Evolutionary conservation across 2,329 filamentous ascomycete species (phyloP), one percentile per base, ranked within the genome.

Genomic region (Colletotrichum liriopes): DNA sequence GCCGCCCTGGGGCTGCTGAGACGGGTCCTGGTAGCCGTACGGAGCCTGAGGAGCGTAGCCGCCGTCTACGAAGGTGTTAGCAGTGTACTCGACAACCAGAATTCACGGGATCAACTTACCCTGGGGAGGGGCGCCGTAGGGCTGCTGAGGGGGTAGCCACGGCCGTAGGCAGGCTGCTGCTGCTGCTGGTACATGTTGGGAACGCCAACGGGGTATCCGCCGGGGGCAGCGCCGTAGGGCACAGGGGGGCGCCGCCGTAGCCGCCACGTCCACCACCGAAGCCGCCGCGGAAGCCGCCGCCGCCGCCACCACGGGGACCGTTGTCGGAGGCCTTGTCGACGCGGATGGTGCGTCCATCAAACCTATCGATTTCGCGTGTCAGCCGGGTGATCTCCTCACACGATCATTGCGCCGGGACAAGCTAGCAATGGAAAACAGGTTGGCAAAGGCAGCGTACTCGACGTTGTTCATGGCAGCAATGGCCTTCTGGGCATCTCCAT

Each of bases 241-340:
- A 77, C 78, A 65, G 79, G 78, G 29, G 82, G n/a, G 77, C 74
- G 20, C 77, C 75, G 61, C 52, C 52, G 20, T 74, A 73, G 58
- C 80, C 79, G 64, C 81, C 81, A 61, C 84, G 82, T 54, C 81
- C 80, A 45, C 84, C 81, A 67, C 82, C 79, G 43, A 82, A 82
- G 47, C 79, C 79, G 68, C 79, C 81, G 35, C 86, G 84, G 68
- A 84, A 86, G 65, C 89, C 86, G 63, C 52, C 52, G 12, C 52
- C 45, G 45, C 86, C 86, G 65, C 91, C 89, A 65, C 88, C 89
- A 69, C 90, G 88, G 58, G 90, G 87, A 58, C 90, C 90, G 76
- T 92, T 92, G 83, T 98, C 95, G 71, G 94, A 95, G 74, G 95
- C 96, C 84, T 95, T 97, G 86, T 98, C 96, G 76, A 99, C 96